phyloP scores from a whole-genome alignment of 768 basidiomycete genomes.

The Amanita pseudoporphyria region DNA sequence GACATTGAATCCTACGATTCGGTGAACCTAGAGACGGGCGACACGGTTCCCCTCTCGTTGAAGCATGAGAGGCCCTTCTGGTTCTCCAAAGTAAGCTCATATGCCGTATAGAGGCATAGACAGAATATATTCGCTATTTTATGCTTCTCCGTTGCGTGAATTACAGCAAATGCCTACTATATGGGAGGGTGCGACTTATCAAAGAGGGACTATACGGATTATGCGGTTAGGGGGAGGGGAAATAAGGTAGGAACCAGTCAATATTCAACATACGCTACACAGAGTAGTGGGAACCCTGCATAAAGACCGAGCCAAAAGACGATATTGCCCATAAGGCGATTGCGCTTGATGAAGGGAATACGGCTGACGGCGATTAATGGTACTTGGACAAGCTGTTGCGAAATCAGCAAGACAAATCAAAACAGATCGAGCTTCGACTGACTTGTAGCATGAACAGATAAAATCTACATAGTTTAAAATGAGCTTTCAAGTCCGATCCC shows the following conservation, averaged over 20 bases:
- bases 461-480: conserved; percentile 36
- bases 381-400: conserved; percentile 70
- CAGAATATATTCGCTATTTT: not conserved
- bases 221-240: not conserved
- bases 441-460: conserved; percentile 79
- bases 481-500: not conserved
- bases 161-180: not conserved
- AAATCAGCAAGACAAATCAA: conserved; percentile 2
- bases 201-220: not conserved
- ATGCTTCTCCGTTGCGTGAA: not conserved
- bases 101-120: conserved; percentile 15
- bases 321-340: conserved; percentile 73
- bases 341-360: conserved; percentile 66
- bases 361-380: conserved; percentile 82
- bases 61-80: conserved; percentile 88
- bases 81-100: conserved; percentile 87
- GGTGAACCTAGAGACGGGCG: conserved; percentile 67
- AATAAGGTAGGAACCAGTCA: conserved; percentile 11
- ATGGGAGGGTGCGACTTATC: not conserved
- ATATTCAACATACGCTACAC: conserved; percentile 53
- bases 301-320: conserved; percentile 94
- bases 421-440: conserved; percentile 10
- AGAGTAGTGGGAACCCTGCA: conserved; percentile 88
- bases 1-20: conserved; percentile 68
- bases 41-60: conserved; percentile 55